Percentiles rank a stretch among this genome's conserved stretches.
Conservation (phyloP, 306 rosid species). For the Luffa acutangula region DNA sequence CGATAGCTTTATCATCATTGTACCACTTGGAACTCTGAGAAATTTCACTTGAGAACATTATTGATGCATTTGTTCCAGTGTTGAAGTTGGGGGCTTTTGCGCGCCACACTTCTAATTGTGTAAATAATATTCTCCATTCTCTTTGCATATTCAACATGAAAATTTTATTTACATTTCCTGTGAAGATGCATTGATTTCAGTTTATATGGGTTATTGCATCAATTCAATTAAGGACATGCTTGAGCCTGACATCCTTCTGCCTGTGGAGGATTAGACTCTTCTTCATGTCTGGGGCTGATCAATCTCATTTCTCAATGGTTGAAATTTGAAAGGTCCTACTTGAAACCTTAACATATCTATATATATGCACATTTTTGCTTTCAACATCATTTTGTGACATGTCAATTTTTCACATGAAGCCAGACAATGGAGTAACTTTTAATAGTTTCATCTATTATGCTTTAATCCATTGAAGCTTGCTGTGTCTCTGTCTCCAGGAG, state of each 20-base stretch:
- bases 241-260: conserved; percentile 2
- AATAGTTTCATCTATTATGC: neutral
- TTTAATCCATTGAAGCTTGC: neutral
- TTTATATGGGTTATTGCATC: conserved; percentile 25
- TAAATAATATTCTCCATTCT: conserved; percentile 39
- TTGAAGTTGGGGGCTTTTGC: conserved; percentile 41
- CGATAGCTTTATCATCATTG: conserved; percentile 16
- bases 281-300: neutral
- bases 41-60: conserved; percentile 31
- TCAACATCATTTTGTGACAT: neutral
- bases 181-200: conserved; percentile 26
- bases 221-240: conserved; percentile 31
- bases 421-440: neutral
- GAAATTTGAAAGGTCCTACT: conserved; percentile 3
- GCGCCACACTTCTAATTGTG: conserved; percentile 47
- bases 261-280: conserved; percentile 1
- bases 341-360: neutral
- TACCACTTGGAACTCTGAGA: conserved; percentile 28
- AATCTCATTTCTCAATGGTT: neutral
- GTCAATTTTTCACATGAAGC: neutral
- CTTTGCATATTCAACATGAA: conserved; percentile 26
- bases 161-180: conserved; percentile 24
- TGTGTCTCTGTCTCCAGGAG: neutral
- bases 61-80: conserved; percentile 79
- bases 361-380: neutral